Conservation (phyloP, 1,139 yeast species). For the Meyerozyma athensensis region DNA sequence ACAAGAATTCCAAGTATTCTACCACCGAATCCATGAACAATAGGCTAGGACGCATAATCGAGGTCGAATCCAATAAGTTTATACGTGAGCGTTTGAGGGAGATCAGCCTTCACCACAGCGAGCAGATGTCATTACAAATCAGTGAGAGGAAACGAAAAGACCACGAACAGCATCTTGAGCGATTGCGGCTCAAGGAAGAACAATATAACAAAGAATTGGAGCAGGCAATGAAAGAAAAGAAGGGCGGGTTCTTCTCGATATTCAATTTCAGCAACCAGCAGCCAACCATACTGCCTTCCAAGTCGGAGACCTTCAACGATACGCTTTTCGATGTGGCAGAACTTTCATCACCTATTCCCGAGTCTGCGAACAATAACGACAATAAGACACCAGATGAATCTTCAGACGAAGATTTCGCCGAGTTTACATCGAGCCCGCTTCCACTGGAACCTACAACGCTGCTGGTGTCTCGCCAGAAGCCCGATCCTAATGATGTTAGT, state of each 20-base stretch:
- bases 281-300: background rate
- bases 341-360: background rate
- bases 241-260: slow-evolving; percentile 23
- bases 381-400: background rate
- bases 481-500: background rate
- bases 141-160: slow-evolving; percentile 39
- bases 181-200: slow-evolving; percentile 36
- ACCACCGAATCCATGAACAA: slow-evolving; percentile 18
- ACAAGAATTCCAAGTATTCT: slow-evolving; percentile 5
- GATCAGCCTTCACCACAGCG: slow-evolving; percentile 37
- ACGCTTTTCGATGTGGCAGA: background rate
- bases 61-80: slow-evolving; percentile 34
- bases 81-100: slow-evolving; percentile 36
- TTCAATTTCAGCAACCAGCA: slow-evolving; percentile 18
- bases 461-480: background rate
- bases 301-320: background rate
- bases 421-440: slow-evolving; percentile 1
- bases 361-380: no score
- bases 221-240: slow-evolving; percentile 23
- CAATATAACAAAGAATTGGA: slow-evolving; percentile 32
- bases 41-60: slow-evolving; percentile 27
- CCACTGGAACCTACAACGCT: slow-evolving; percentile 1
- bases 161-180: slow-evolving; percentile 34
- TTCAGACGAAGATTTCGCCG: slow-evolving; percentile 1
- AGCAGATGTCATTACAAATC: slow-evolving; percentile 34